Percentiles rank a stretch among this genome's conserved stretches.
These are phyloP conservation scores for Pichia sp. DNA, from an alignment of 1,139 yeast species.

Conservation along the genomic window DNA sequence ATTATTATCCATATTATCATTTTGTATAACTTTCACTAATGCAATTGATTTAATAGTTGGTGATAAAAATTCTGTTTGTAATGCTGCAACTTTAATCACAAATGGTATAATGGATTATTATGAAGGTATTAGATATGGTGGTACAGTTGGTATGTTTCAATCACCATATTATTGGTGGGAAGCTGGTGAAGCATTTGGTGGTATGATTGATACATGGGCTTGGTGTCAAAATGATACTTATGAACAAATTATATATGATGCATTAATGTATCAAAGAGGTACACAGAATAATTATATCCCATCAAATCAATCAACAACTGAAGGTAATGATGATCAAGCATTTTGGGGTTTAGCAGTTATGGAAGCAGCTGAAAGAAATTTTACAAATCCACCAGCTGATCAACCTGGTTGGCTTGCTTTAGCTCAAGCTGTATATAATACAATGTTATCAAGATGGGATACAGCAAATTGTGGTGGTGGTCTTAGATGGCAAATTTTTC, in stretches of 20 bases:
- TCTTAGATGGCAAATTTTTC: constrained; percentile 91
- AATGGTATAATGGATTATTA: constrained; percentile 70
- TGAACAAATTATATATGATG: constrained; percentile 47
- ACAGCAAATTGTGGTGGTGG: constrained; percentile 72
- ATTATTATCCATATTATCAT: not conserved
- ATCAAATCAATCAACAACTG: constrained; percentile 64
- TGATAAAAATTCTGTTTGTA: constrained; percentile 30
- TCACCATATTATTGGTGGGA: constrained; percentile 92
- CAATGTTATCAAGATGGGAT: constrained; percentile 91
- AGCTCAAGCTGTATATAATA: constrained; percentile 79
- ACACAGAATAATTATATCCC: constrained; percentile 66
- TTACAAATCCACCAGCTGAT: constrained; percentile 51
- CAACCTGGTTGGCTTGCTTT: constrained; percentile 59
- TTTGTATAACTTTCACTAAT: not conserved
- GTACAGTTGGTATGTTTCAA: constrained; percentile 69
- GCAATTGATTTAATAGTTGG: constrained; percentile 24
- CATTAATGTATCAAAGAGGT: constrained; percentile 64
- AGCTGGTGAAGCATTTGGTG: constrained; percentile 86
- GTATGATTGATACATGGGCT: constrained; percentile 61
- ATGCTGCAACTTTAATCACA: constrained; percentile 53
- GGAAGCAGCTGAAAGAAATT: constrained; percentile 79
- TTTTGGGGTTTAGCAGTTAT: constrained; percentile 85
- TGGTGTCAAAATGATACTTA: constrained; percentile 60
- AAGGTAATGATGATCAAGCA: constrained; percentile 92
- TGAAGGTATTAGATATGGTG: constrained; percentile 52